Conservation (phyloP, 192 early-diverging fungal genomes). For the Tieghemiomyces parasiticus region DNA sequence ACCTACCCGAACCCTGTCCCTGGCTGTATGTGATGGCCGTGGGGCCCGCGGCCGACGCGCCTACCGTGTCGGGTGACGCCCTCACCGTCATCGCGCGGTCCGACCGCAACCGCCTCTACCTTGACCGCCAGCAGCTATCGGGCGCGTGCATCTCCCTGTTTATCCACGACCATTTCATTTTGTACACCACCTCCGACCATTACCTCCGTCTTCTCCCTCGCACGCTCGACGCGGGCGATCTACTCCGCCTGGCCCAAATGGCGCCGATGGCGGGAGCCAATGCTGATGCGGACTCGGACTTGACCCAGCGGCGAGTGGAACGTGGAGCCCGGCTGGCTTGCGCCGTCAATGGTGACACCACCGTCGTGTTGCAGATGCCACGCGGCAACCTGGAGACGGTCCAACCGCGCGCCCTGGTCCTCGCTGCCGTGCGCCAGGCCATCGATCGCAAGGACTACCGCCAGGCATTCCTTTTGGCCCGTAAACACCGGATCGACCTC, state of each 20-base stretch:
- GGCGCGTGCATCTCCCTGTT: conserved; percentile 76
- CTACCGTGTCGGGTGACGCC: not conserved
- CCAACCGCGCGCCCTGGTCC: conserved; percentile 74
- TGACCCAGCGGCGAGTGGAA: conserved; percentile 58
- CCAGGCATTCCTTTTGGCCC: conserved; percentile 65
- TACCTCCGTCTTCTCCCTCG: conserved; percentile 55
- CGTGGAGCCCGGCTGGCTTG: conserved; percentile 77
- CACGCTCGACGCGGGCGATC: not conserved
- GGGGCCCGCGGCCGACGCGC: conserved; percentile 16
- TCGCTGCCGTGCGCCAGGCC: conserved; percentile 46
- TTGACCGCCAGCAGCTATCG: conserved; percentile 48
- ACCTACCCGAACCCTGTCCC: conserved; percentile 23
- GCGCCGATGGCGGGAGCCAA: conserved; percentile 8
- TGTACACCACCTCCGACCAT: conserved; percentile 77
- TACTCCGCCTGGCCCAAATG: not conserved
- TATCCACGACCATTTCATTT: conserved; percentile 62
- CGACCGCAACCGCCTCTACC: conserved; percentile 71
- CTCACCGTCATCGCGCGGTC: conserved; percentile 22
- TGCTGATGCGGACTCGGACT: not conserved
- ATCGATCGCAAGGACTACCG: conserved; percentile 52
- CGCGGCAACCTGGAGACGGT: conserved; percentile 94
- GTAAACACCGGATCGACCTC: conserved; percentile 85
- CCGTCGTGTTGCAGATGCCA: conserved; percentile 66
- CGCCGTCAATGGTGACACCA: conserved; percentile 49
- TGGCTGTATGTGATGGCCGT: conserved; percentile 21